phyloP scores from a whole-genome alignment of 2,329 filamentous ascomycete species.

The Albifimbria verrucaria region DNA sequence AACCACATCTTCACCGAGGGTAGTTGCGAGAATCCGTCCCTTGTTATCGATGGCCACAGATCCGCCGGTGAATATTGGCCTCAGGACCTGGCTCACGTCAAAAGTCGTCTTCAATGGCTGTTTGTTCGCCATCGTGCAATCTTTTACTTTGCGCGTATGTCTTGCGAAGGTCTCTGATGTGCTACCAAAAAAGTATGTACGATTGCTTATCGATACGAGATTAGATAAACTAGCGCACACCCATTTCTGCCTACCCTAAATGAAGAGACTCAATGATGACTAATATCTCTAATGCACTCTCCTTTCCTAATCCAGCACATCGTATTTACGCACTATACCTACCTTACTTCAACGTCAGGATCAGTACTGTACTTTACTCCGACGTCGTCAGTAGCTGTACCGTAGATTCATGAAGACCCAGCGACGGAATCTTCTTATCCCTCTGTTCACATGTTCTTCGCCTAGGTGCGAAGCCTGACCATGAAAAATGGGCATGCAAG shows the following conservation, averaged over 20 bases:
- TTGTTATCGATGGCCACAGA: slow-evolving; percentile 78
- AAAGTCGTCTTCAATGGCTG: slow-evolving; percentile 81
- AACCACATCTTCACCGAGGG: slow-evolving; percentile 86
- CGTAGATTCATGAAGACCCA: too few relatives aligned
- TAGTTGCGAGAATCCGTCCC: slow-evolving; percentile 80
- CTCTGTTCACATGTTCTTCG: too few relatives aligned
- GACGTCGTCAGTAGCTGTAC: too few relatives aligned
- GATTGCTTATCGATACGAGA: neutral
- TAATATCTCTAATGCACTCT: too few relatives aligned
- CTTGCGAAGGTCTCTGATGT: neutral
- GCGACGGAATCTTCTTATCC: too few relatives aligned
- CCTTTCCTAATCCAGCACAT: too few relatives aligned
- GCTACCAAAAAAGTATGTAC: neutral
- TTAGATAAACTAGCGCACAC: too few relatives aligned
- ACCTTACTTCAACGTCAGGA: neutral
- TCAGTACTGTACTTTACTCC: neutral
- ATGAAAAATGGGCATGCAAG: slow-evolving; percentile 57
- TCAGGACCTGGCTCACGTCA: slow-evolving; percentile 75
- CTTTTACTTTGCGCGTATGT: slow-evolving; percentile 5
- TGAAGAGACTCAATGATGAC: too few relatives aligned
- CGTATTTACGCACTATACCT: too few relatives aligned
- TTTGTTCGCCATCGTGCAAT: slow-evolving; percentile 51
- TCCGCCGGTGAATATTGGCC: slow-evolving; percentile 92
- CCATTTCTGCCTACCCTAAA: too few relatives aligned
- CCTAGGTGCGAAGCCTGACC: too few relatives aligned